phyloP scores from a whole-genome alignment of 768 basidiomycete species.

The Suillus discolor region DNA sequence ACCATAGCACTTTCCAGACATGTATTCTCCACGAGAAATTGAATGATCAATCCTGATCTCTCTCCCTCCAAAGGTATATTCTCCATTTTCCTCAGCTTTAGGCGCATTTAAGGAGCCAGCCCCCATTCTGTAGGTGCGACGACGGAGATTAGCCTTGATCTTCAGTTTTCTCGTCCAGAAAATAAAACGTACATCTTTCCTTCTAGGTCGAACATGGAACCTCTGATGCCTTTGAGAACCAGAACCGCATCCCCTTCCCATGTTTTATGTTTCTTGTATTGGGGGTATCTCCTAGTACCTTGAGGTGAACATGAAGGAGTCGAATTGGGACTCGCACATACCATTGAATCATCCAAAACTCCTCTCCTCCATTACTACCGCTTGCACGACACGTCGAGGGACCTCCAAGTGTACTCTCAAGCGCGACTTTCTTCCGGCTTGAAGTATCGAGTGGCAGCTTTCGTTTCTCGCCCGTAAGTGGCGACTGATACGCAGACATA shows the following conservation, averaged over 20 bases:
- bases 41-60: constrained; percentile 67
- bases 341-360: constrained; percentile 84
- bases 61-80: constrained; percentile 50
- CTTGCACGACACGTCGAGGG: constrained; percentile 13
- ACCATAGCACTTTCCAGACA: constrained; percentile 69
- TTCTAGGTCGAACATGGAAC: constrained; percentile 60
- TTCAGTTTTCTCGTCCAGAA: constrained; percentile 1
- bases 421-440: constrained; percentile 31
- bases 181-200: constrained; percentile 58
- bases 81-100: constrained; percentile 38
- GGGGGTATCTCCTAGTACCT: constrained; percentile 58
- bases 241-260: constrained; percentile 88
- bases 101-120: constrained; percentile 49
- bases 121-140: constrained; percentile 43
- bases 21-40: constrained; percentile 55
- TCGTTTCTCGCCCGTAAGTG: constrained; percentile 30
- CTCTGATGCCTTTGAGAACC: constrained; percentile 47
- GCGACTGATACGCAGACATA: constrained; percentile 25
- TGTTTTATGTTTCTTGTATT: constrained; percentile 83
- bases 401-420: constrained; percentile 22
- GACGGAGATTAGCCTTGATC: not conserved
- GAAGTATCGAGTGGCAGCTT: constrained; percentile 27
- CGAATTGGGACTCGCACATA: constrained; percentile 25
- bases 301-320: constrained; percentile 3
- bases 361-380: constrained; percentile 28